phyloP scores from a whole-genome alignment of 805 yeast genomes.

The Yarrowia deformans region DNA sequence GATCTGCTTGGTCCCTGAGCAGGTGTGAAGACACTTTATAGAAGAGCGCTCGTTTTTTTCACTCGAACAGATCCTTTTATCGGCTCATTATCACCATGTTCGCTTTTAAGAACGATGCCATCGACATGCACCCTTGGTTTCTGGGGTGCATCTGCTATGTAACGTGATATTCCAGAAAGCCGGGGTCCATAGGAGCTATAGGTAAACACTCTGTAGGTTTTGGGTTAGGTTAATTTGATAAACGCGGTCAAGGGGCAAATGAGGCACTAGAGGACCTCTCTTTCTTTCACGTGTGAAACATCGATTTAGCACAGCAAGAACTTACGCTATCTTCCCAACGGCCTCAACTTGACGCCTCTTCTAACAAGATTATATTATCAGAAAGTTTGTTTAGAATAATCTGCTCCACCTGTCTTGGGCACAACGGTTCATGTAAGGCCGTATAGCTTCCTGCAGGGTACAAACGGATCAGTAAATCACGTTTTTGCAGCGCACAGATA shows the following conservation, averaged over 20 bases:
- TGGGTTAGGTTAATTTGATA: too few relatives aligned
- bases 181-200: background rate
- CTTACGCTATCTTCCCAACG: background rate
- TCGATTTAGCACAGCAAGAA: background rate
- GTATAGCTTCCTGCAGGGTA: conserved; percentile 6
- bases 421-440: conserved; percentile 13
- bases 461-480: too few relatives aligned
- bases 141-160: conserved; percentile 24
- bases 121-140: conserved; percentile 7
- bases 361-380: conserved; percentile 1
- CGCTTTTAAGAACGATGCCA: background rate
- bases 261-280: too few relatives aligned
- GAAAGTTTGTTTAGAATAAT: background rate
- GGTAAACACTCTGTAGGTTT: too few relatives aligned
- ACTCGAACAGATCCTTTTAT: too few relatives aligned
- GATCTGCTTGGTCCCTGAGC: too few relatives aligned
- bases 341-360: background rate
- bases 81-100: background rate
- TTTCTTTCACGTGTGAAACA: conserved; percentile 2
- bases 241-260: too few relatives aligned
- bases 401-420: background rate
- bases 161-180: conserved; percentile 10
- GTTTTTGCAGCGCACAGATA: too few relatives aligned
- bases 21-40: background rate
- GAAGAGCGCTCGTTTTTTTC: background rate